Evolutionary conservation across 768 basidiomycete genomes (phyloP), one percentile per base, ranked within the genome.

Genomic region (Lactifluus echinatus): DNA sequence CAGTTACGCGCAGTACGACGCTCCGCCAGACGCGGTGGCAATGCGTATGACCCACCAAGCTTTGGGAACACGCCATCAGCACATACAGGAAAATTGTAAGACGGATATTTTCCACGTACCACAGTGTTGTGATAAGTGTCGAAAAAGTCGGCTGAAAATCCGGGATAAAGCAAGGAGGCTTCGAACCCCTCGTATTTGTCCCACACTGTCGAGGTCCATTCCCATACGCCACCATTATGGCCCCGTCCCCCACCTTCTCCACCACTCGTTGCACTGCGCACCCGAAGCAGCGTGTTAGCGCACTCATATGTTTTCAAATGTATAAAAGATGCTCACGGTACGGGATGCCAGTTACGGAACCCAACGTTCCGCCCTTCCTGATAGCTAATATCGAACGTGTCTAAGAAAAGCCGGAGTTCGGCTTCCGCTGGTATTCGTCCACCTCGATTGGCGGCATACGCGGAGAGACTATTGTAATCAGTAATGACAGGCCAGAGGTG

Each of bases 151-250:
- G 75, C 76, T 17, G 89, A 89, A 64, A 86, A 89, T 75, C 92
- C 96, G 24, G 96, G 96, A 69, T 98, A 99, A 48, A 95, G 66
- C 34, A 70, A 70, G 1, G 89, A 93, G 8, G 83, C 75, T 44
- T 75, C 75, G 67, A 86, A 99, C 0, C 91, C 93, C 2, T 90
- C 83, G 59, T 81, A 75, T 26, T 73, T 75, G 21, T 83, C 84
- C 44, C 94, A 79, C 28, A 77, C 63, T 15, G 93, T 93, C 19
- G 86, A 87, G 0, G 95, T 96, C 94, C 94, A 98, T 74, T 97
- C 93, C 93, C 95, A 99, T 15, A 96, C 87, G 5, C 96, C 96
- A 7, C 96, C 96, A 63, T 99, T 97, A 60, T 83, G 81, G 11
- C 89, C 87, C 68, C 74, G 79, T 2, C 82, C 81, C 21, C 70